phyloP scores from a whole-genome alignment of 805 yeast genomes.

The Nakazawaea ishiwadae region DNA sequence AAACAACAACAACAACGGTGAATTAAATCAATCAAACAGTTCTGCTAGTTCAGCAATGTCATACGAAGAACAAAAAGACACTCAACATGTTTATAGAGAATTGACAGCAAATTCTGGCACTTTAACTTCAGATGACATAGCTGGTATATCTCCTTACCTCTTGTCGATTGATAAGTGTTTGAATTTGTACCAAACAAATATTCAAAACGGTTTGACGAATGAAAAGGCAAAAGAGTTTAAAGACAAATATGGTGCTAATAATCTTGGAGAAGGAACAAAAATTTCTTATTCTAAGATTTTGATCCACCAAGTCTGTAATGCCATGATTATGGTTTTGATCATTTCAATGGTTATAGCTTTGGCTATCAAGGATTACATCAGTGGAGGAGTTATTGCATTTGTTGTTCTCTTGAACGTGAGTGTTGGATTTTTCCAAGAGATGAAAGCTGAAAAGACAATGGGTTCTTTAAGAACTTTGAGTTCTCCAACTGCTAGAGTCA shows the following conservation, averaged over 20 bases:
- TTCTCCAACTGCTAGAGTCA: constrained; percentile 66
- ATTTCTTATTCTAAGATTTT: constrained; percentile 52
- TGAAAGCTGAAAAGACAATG: constrained; percentile 75
- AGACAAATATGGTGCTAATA: constrained; percentile 48
- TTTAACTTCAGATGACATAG: neutral
- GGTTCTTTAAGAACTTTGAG: constrained; percentile 62
- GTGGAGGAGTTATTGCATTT: constrained; percentile 75
- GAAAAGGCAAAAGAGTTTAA: constrained; percentile 25
- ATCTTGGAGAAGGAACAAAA: constrained; percentile 53
- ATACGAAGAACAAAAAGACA: neutral
- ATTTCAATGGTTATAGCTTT: constrained; percentile 68
- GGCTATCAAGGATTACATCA: constrained; percentile 73
- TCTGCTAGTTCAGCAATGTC: neutral
- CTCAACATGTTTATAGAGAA: neutral
- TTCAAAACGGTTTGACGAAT: constrained; percentile 42
- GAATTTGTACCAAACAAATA: constrained; percentile 34
- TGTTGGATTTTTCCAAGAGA: constrained; percentile 69
- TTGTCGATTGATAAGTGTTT: constrained; percentile 32
- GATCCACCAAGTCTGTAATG: constrained; percentile 66
- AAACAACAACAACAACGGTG: neutral
- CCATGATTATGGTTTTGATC: constrained; percentile 71
- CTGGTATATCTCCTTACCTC: constrained; percentile 23
- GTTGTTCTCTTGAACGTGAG: constrained; percentile 60
- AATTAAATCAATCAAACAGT: neutral
- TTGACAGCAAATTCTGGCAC: neutral